Evolutionary conservation across 352 stramenopile genomes (phyloP), one percentile per base, ranked within the genome.

Genomic region (Phytophthora macrochlamydospora): DNA sequence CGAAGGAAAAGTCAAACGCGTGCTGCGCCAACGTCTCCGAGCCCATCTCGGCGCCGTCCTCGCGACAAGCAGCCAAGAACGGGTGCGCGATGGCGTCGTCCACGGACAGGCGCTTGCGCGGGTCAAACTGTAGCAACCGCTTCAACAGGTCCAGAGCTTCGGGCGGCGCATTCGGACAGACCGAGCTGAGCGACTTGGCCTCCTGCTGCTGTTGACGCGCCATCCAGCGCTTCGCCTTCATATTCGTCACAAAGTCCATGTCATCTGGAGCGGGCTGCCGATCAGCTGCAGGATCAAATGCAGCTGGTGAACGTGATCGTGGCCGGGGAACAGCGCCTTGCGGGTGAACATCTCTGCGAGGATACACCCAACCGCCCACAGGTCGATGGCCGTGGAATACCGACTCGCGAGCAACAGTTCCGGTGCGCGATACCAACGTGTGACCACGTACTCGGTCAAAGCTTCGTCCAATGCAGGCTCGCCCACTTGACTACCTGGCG

Each of bases 331-430:
- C 0, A 95, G 64, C 35, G 87, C 79, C 59, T 86, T 92, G 31
- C 87, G 81, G 1, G 77, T 90, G 52, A 99, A 97, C 65, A 99
- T 93, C 76, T 99, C 98, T 9, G 94, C 97, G 59, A 99, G 91
- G 63, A 99, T 99, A 75, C 98, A 99, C 4, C 98, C 98, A 6
- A 99, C 93, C 58, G 87, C 93, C 95, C 95, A 99, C 7, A 98
- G 71, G 71, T 99, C 96, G 59, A 99, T 97, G 7, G 91, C 81
- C 38, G 97, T 93, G 31, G 91, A 92, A 75, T 99, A 99, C 40
- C 97, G 84, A 71, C 97, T 97, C 5, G 93, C 94, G 14, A 99
- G 76, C 81, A 98, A 71, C 32, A 98, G 83, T 68, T 98, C 94
- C 11, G 93, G 94, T 9, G 93, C 88, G n/a, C 92, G 83, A 64